phyloP scores from a whole-genome alignment of 495 filamentous ascomycete genomes.

The Margaritispora aquatica region DNA sequence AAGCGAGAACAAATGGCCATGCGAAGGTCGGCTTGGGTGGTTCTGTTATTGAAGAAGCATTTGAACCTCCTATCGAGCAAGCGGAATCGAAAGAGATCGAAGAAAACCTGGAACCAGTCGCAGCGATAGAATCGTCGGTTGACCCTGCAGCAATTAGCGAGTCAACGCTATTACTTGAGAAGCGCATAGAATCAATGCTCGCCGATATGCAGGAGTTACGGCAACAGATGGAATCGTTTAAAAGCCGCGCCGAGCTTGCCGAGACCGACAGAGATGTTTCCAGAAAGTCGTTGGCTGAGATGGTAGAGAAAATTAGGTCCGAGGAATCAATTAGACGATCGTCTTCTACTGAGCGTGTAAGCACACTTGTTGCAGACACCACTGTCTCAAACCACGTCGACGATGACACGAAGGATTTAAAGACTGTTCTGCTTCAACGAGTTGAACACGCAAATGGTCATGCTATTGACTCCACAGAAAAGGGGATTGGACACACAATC shows the following conservation, averaged over 20 bases:
- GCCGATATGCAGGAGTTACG: constrained; percentile 79
- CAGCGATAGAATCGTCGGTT: constrained; percentile 28
- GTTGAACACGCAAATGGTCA: constrained; percentile 33
- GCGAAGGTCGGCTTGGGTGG: constrained; percentile 19
- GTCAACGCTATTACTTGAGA: constrained; percentile 45
- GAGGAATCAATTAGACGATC: constrained; percentile 46
- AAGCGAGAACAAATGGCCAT: constrained; percentile 23
- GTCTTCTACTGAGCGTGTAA: constrained; percentile 21
- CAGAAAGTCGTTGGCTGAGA: constrained; percentile 72
- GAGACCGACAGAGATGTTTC: constrained; percentile 64
- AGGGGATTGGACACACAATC: constrained; percentile 25
- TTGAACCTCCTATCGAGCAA: constrained; percentile 27
- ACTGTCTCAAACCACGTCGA: neutral
- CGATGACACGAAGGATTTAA: neutral
- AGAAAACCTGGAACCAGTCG: constrained; percentile 28
- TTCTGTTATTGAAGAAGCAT: constrained; percentile 26
- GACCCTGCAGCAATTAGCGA: constrained; percentile 26
- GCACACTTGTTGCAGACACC: constrained; percentile 2
- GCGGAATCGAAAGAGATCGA: constrained; percentile 17
- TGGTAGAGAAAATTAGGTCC: constrained; percentile 75
- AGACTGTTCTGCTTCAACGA: neutral
- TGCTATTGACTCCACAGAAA: constrained; percentile 22
- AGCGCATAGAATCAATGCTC: constrained; percentile 71
- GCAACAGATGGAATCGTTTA: constrained; percentile 70
- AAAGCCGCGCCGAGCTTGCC: constrained; percentile 68